Evolutionary conservation across 192 early-diverging fungal species (phyloP).

Genomic region (Powellomyces hirtus): DNA sequence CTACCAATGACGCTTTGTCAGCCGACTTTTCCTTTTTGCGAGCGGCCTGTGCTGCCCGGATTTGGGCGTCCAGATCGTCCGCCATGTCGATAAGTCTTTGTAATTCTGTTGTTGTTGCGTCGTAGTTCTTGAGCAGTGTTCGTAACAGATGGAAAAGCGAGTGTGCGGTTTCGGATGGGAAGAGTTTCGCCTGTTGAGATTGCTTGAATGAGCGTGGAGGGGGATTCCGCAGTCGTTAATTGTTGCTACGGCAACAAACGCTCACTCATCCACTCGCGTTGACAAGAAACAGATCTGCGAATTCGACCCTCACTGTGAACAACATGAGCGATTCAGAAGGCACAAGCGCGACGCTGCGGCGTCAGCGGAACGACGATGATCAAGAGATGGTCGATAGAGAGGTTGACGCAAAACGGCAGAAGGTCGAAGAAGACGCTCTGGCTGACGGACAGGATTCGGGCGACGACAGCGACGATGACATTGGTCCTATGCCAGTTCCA

Average conservation of each 20-base stretch:
- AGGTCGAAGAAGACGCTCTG: neutral
- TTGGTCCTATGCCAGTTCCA: constrained; percentile 32
- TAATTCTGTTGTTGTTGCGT: no score
- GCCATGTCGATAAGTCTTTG: constrained; percentile 16
- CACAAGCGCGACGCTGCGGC: neutral
- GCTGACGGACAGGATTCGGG: constrained; percentile 1
- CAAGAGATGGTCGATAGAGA: neutral
- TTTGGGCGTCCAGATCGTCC: constrained; percentile 54
- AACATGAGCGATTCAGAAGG: neutral
- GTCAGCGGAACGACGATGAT: neutral
- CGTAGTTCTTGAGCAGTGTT: no score
- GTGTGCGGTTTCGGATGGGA: no score
- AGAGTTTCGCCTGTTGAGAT: no score
- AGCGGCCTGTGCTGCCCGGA: constrained; percentile 48
- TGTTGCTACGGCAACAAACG: no score
- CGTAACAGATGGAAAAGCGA: no score
- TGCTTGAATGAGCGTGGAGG: no score
- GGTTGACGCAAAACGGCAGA: neutral
- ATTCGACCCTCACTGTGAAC: no score
- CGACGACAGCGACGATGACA: constrained; percentile 28
- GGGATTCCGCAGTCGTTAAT: no score
- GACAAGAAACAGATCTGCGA: no score
- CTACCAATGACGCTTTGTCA: constrained; percentile 28
- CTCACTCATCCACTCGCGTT: no score
- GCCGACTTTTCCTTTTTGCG: constrained; percentile 22